A percentile compares a stretch with the other conserved stretches of the same genome.
These are phyloP conservation scores for Chenopodium formosanum DNA, from an alignment of 148 eudicot genomes.

Conservation along the genomic window DNA sequence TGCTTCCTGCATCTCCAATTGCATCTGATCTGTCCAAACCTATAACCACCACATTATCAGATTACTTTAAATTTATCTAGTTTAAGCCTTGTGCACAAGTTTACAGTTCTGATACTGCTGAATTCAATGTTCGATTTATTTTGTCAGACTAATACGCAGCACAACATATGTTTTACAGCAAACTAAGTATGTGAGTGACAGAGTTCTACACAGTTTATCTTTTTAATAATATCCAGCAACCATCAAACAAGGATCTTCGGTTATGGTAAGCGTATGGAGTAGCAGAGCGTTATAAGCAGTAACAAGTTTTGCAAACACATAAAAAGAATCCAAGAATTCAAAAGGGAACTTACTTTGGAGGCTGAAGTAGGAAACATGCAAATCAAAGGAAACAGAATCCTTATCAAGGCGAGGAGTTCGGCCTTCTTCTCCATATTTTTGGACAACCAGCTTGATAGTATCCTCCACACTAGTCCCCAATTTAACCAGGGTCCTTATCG, in stretches of 20 bases:
- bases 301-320: not conserved
- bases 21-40: slow-evolving; percentile 61
- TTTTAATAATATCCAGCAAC: not conserved
- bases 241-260: not conserved
- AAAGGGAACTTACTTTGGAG: slow-evolving; percentile 54
- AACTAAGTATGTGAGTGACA: not conserved
- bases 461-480: slow-evolving; percentile 82
- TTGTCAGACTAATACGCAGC: too few species aligned
- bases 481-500: slow-evolving; percentile 63
- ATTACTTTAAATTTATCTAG: too few species aligned
- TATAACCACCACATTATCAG: slow-evolving; percentile 10
- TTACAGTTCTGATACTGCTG: not conserved
- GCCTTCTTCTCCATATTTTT: slow-evolving; percentile 66
- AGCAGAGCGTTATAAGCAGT: not conserved
- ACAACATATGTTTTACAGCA: not conserved
- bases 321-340: not conserved
- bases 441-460: slow-evolving; percentile 56
- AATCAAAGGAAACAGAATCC: slow-evolving; percentile 44
- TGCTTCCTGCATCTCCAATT: slow-evolving; percentile 80
- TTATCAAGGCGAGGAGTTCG: slow-evolving; percentile 57
- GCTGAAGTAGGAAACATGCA: slow-evolving; percentile 80
- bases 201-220: too few species aligned
- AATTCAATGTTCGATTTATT: not conserved
- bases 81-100: not conserved
- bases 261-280: not conserved